phyloP scores from a whole-genome alignment of 1,284 basidiomycete species.

The Tilletia setariae region DNA sequence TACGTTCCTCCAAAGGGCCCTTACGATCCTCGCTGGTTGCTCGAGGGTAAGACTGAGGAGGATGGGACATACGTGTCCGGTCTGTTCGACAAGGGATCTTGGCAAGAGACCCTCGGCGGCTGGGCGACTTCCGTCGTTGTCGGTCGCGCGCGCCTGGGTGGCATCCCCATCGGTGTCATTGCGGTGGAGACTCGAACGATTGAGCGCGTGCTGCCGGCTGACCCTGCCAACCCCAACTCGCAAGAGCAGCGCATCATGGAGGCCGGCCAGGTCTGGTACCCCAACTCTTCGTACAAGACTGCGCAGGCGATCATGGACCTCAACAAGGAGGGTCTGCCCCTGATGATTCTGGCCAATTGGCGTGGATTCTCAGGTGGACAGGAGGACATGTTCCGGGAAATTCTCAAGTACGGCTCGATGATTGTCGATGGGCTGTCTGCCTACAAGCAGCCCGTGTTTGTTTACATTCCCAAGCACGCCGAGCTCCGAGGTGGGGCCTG shows the following conservation, averaged over 20 bases:
- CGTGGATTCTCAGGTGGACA: conserved; percentile 99
- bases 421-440: conserved; percentile 96
- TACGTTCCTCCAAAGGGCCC: conserved; percentile 88
- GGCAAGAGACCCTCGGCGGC: conserved; percentile 77
- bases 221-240: conserved; percentile 96
- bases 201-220: conserved; percentile 92
- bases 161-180: conserved; percentile 96
- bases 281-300: conserved; percentile 99
- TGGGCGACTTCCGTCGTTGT: conserved; percentile 59
- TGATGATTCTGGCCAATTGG: conserved; percentile 99
- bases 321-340: conserved; percentile 89
- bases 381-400: conserved; percentile 76
- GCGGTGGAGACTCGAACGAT: conserved; percentile 97
- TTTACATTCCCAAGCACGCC: conserved; percentile 97
- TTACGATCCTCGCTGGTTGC: conserved; percentile 97
- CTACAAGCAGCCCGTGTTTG: conserved; percentile 98
- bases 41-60: conserved; percentile 87
- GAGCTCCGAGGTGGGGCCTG: conserved; percentile 98
- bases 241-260: conserved; percentile 98
- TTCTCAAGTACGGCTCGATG: conserved; percentile 56
- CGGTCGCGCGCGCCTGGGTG: conserved; percentile 90
- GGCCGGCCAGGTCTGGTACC: conserved; percentile 99
- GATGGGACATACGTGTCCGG: conserved; percentile 60
- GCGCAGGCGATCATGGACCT: conserved; percentile 99
- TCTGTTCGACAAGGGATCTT: conserved; percentile 95